A percentile compares a stretch with the other conserved stretches of the same genome.
These are phyloP conservation scores for Hyphochytrium catenoides DNA, from an alignment of 352 stramenopile species.

Conservation along the genomic window DNA sequence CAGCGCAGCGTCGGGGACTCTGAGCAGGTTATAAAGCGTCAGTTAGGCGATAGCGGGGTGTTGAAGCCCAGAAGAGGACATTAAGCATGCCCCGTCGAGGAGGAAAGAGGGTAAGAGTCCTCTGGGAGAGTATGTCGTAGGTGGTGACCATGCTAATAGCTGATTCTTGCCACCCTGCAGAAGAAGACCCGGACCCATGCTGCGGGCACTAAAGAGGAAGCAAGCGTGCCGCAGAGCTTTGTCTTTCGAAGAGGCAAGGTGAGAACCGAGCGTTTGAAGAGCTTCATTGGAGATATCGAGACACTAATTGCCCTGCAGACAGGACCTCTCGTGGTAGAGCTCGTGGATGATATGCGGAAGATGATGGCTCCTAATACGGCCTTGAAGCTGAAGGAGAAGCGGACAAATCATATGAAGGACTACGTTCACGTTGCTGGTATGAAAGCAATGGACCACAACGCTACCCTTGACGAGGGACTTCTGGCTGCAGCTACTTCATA, in stretches of 20 bases:
- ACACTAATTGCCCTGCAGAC: slow-evolving; percentile 9
- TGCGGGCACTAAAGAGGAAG: slow-evolving; percentile 30
- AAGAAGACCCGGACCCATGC: slow-evolving; percentile 58
- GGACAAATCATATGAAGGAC: slow-evolving; percentile 75
- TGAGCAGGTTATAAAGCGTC: no score
- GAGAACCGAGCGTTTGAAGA: no score
- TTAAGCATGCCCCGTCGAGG: slow-evolving; percentile 45
- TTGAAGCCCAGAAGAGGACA: no score
- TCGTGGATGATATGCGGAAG: slow-evolving; percentile 75
- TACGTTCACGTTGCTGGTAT: slow-evolving; percentile 68
- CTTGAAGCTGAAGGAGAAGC: slow-evolving; percentile 67
- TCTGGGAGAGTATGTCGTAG: slow-evolving; percentile 2
- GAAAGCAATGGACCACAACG: no score
- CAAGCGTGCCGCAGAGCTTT: slow-evolving; percentile 67
- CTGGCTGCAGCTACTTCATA: no score
- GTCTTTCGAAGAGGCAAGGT: slow-evolving; percentile 72
- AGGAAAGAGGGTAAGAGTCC: slow-evolving; percentile 42
- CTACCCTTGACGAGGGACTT: no score
- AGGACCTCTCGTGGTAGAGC: slow-evolving; percentile 33
- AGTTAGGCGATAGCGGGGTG: no score
- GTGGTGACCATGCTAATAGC: slow-evolving; percentile 2
- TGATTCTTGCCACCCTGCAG: slow-evolving; percentile 12
- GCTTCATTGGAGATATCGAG: neutral
- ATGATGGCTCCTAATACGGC: slow-evolving; percentile 86
- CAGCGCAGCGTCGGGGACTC: no score